Evolutionary conservation across 129 eudicot genomes (phyloP), one percentile per base, ranked within the genome.

Genomic region (Deinandra increscens): DNA sequence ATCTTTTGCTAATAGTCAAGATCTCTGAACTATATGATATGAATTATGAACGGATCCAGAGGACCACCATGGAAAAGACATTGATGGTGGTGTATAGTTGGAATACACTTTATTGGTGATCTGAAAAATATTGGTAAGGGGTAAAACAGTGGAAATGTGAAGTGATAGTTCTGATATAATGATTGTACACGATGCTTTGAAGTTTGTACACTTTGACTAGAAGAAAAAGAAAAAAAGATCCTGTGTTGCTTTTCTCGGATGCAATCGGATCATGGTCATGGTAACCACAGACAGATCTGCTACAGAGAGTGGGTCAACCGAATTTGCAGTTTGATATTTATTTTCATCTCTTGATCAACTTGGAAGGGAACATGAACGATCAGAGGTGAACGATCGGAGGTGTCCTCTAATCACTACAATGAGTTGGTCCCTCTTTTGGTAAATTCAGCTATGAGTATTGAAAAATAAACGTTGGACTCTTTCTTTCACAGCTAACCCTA

Each of bases 201-300:
- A 26, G 69, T 23, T 31, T 38, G 75, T 69, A 76, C 75, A 69
- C 33, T 69, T 76, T 76, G 75, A 76, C 75, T 36, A 48, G 11
- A 48, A 60, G 56, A 66, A 33, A 43, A 56, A 5, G 5, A n/a
- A n/a, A n/a, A n/a, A 26, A 58, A 9, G 42, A 23, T 68, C 54
- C 73, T 64, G 64, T 68, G 80, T 76, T 69, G 61, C 69, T 59
- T 75, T 75, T n/a, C 1, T 76, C 66, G 61, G 69, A 58, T 69
- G 46, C 75, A 76, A 44, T 66, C 34, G 22, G 68, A 60, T 48
- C 42, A 68, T 45, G 0, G 39, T 36, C 44, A 71, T 36, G 20
- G 1, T 20, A 12, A 26, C 3, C 31, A 26, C 3, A 3, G 1
- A 26, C 31, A 26, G 31, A 26, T 3, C 31, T 26, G 3, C 31